phyloP scores from a whole-genome alignment of 441 rosid species.

The Cnidoscolus chayamansa region DNA sequence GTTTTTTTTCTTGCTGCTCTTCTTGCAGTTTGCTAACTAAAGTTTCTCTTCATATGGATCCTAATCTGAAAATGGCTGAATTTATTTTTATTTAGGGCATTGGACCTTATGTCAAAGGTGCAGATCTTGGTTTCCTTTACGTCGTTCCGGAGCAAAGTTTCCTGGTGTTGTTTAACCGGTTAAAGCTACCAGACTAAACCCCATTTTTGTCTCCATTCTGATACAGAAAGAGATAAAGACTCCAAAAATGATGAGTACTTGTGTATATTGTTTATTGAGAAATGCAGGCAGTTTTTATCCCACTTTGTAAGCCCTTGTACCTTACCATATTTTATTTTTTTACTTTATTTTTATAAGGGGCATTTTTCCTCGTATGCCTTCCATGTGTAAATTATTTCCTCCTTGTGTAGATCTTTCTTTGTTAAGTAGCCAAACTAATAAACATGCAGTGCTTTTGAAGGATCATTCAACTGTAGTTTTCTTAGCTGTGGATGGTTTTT shows the following conservation, averaged over 20 bases:
- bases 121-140: conserved; percentile 87
- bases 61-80: background rate
- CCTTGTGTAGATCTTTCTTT: conserved; percentile 26
- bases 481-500: background rate
- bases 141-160: conserved; percentile 84
- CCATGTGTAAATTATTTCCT: background rate
- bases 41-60: background rate
- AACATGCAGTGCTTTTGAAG: background rate
- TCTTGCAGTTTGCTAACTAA: background rate
- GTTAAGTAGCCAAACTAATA: conserved; percentile 9
- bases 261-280: conserved; percentile 9
- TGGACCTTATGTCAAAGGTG: conserved; percentile 74
- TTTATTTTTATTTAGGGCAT: conserved; percentile 43
- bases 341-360: background rate
- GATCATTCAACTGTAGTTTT: background rate
- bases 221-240: background rate
- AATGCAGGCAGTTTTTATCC: conserved; percentile 1
- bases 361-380: conserved; percentile 19
- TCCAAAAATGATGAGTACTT: background rate
- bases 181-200: conserved; percentile 63
- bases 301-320: background rate
- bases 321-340: background rate
- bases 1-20: background rate
- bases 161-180: conserved; percentile 80
- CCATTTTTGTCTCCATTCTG: background rate